Evolutionary conservation across 768 basidiomycete species (phyloP).

Genomic region (Amanita exitialis): DNA sequence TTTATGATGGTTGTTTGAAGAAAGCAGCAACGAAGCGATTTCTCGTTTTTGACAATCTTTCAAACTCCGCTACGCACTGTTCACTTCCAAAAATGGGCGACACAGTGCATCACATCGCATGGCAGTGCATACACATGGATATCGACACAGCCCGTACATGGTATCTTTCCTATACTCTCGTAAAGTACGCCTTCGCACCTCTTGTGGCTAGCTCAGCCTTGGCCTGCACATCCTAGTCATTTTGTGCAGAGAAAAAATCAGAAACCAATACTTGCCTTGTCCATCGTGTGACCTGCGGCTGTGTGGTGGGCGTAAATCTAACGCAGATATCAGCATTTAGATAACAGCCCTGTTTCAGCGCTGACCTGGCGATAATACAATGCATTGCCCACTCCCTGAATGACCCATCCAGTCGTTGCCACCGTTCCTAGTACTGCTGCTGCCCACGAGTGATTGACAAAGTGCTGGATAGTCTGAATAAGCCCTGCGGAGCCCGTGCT

Average conservation of each 20-base stretch:
- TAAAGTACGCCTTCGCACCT: constrained; percentile 85
- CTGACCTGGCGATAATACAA: constrained; percentile 72
- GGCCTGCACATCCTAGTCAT: constrained; percentile 37
- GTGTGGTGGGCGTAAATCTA: constrained; percentile 74
- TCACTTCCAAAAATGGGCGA: constrained; percentile 14
- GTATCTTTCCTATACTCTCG: constrained; percentile 45
- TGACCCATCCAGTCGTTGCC: constrained; percentile 77
- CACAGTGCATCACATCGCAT: constrained; percentile 2
- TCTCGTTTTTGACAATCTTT: constrained; percentile 25
- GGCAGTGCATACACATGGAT: background rate
- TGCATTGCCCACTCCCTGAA: constrained; percentile 77
- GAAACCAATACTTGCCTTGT: constrained; percentile 45
- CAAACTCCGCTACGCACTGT: constrained; percentile 36
- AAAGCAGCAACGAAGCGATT: constrained; percentile 20
- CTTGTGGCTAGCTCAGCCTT: constrained; percentile 76
- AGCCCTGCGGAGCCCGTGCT: constrained; percentile 94
- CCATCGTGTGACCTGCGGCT: constrained; percentile 80
- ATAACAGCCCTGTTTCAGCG: constrained; percentile 7
- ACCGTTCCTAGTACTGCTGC: constrained; percentile 77
- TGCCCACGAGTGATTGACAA: constrained; percentile 55
- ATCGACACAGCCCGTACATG: constrained; percentile 8
- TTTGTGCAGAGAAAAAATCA: background rate
- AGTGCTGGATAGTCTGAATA: constrained; percentile 86
- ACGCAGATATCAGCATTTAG: constrained; percentile 8
- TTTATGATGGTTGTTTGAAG: constrained; percentile 61